Percentiles rank a stretch among this genome's conserved stretches.
Conservation (phyloP, 768 basidiomycete genomes). For the Tulasnella calospora region DNA sequence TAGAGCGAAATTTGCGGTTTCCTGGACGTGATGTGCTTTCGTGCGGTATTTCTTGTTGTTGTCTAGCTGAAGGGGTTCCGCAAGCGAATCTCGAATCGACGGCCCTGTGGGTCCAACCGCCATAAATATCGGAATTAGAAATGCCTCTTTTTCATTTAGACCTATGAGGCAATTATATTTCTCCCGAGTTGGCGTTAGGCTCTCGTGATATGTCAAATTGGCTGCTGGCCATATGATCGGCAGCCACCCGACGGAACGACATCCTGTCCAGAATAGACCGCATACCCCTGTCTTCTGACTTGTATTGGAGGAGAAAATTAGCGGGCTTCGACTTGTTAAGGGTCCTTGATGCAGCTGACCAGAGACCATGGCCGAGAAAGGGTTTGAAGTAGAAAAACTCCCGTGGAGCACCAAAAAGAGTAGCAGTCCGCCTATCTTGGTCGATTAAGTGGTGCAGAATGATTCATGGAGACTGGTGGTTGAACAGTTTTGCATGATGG, state of each 20-base stretch:
- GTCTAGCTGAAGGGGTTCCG: neutral
- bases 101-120: neutral
- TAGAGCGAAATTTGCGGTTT: neutral
- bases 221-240: neutral
- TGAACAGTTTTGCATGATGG: neutral
- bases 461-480: neutral
- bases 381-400: too few species aligned
- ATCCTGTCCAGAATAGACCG: neutral
- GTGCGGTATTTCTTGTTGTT: neutral
- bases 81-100: neutral
- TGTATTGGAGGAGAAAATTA: neutral
- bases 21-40: neutral
- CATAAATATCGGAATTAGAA: neutral
- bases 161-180: neutral
- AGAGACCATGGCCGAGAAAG: too few species aligned
- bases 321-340: too few species aligned
- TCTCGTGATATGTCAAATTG: neutral
- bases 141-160: neutral
- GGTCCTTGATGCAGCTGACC: too few species aligned
- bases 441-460: neutral
- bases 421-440: neutral
- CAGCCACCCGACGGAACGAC: neutral
- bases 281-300: neutral
- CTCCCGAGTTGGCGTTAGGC: too few species aligned
- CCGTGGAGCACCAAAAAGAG: neutral